Base-by-base conservation (phyloP, 2,329 filamentous ascomycete species). In the Ophiostoma tasmaniense region DNA sequence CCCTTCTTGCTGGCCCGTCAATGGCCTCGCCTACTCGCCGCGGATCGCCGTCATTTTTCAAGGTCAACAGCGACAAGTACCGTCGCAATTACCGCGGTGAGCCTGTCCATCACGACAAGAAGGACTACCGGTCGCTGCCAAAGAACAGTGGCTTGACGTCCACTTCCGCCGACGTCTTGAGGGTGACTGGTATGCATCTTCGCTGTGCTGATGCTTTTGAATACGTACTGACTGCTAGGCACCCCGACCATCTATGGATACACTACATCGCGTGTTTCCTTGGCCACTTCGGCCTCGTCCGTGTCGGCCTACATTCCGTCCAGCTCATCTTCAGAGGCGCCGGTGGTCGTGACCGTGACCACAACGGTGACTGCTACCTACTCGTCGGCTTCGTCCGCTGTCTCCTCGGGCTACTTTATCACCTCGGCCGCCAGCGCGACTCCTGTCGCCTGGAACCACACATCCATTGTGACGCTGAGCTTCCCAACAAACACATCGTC, bases 1-100 rank as follows among this genome's bases (percentile, higher is more conserved):
- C 37, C 37, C 61, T 70, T n/a, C 37, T 33, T n/a, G 30, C 28
- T 33, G 7, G 37, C 14, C 62, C 66, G 20, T 39, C 22, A 0
- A 37, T 30, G 2, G 66, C 69, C 11, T 68, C 69, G 30, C 66
- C 66, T 6, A 52, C 68, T 17, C 68, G 37, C n/a, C 66, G 62
- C 14, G 61, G 37, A 20, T 66, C 35, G 14, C 66, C 55, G 3
- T 66, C 66, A 6, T 37, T 66, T 14, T 33, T 66, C 66, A 28
- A 30, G 25, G 13, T 20, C 14, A 35, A 17, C 1, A 37, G n/a
- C 10, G 55, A 55, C 42, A 39, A 8, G 6, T 8, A 69, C n/a
- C 33, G 11, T 10, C 11, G n/a, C 22, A n/a, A 52, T 28, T 13
- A 37, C 42, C 45, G 30, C 13, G 39, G 11, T 14, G 33, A 11